phyloP scores from a whole-genome alignment of 805 yeast species.

The Nematodospora valgi region DNA sequence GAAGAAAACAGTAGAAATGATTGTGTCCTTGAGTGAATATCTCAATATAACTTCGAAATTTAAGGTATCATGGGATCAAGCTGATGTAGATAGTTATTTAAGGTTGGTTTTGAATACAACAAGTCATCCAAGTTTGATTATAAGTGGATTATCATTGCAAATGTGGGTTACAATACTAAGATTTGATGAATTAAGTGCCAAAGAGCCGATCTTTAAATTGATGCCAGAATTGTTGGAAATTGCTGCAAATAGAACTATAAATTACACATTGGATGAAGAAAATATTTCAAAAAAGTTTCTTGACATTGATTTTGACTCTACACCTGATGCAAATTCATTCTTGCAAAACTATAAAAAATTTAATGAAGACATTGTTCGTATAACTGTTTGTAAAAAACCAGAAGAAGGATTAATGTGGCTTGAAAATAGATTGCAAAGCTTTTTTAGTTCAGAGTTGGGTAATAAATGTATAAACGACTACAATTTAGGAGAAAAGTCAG shows the following conservation, averaged over 20 bases:
- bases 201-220: constrained; percentile 50
- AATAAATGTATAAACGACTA: constrained; percentile 54
- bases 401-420: constrained; percentile 81
- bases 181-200: constrained; percentile 66
- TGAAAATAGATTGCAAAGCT: constrained; percentile 64
- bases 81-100: constrained; percentile 68
- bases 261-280: constrained; percentile 66
- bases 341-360: constrained; percentile 76
- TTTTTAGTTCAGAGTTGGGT: constrained; percentile 71
- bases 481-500: constrained; percentile 53
- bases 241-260: constrained; percentile 74
- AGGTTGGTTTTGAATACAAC: constrained; percentile 77
- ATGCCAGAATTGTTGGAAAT: constrained; percentile 69
- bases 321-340: constrained; percentile 74
- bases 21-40: constrained; percentile 80
- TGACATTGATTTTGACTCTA: constrained; percentile 85
- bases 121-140: constrained; percentile 78
- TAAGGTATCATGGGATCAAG: constrained; percentile 46
- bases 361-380: constrained; percentile 86
- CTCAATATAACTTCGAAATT: constrained; percentile 48
- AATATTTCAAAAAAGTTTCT: constrained; percentile 62
- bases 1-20: constrained; percentile 91
- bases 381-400: constrained; percentile 82
- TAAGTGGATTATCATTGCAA: constrained; percentile 85
- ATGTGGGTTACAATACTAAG: constrained; percentile 92